Evolutionary conservation across 768 basidiomycete genomes (phyloP).

Genomic region (Naganishia randhawae): DNA sequence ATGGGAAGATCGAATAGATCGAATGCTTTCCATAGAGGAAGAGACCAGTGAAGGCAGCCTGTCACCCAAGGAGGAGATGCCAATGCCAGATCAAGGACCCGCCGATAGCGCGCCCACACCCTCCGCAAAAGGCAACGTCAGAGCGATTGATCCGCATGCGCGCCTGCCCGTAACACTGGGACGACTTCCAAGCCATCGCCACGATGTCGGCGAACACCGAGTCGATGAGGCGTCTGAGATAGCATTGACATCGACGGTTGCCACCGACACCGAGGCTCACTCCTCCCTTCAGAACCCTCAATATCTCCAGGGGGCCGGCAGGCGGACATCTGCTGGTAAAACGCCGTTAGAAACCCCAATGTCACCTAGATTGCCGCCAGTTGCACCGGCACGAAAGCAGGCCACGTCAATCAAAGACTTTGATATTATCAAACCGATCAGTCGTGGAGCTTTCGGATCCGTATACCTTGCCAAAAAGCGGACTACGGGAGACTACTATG

Average conservation of each 20-base stretch:
- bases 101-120: background rate
- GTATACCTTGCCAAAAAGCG: constrained; percentile 99
- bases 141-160: constrained; percentile 45
- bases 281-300: constrained; percentile 7
- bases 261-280: background rate
- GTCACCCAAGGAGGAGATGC: constrained; percentile 35
- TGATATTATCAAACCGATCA: constrained; percentile 98
- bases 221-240: background rate
- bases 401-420: constrained; percentile 97
- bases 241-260: background rate
- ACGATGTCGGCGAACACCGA: background rate
- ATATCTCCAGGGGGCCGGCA: background rate
- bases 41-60: constrained; percentile 45
- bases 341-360: constrained; percentile 57
- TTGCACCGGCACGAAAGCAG: constrained; percentile 71
- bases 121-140: background rate
- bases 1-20: constrained; percentile 85
- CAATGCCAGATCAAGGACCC: background rate
- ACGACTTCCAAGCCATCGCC: constrained; percentile 13
- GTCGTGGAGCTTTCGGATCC: constrained; percentile 96
- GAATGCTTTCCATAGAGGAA: constrained; percentile 60
- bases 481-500: constrained; percentile 95
- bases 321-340: constrained; percentile 32
- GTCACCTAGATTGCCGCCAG: constrained; percentile 80
- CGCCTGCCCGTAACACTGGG: constrained; percentile 42